These are phyloP conservation scores for Citrus australasica DNA, from an alignment of 345 rosid species.

Conservation along the genomic window DNA sequence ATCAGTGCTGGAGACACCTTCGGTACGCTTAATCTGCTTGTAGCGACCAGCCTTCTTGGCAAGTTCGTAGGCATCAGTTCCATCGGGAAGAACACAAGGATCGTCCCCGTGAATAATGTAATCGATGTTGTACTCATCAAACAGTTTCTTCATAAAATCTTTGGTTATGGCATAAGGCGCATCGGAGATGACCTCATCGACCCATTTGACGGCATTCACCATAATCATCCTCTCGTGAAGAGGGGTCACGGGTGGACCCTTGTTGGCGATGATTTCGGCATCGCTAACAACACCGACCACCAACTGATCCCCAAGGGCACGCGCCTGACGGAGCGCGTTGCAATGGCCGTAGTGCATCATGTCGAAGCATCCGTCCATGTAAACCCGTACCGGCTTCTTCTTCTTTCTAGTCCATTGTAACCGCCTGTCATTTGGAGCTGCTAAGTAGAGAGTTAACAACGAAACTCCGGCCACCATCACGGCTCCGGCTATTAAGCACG, in stretches of 20 bases:
- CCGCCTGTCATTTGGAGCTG: constrained; percentile 1
- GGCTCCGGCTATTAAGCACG: constrained; percentile 49
- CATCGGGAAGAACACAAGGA: constrained; percentile 80
- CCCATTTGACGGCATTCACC: constrained; percentile 80
- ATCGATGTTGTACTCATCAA: constrained; percentile 61
- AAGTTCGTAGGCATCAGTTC: constrained; percentile 68
- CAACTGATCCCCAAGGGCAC: constrained; percentile 61
- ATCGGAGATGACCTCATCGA: constrained; percentile 67
- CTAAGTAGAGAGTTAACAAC: constrained; percentile 27
- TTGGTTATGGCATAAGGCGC: constrained; percentile 77
- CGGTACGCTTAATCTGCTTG: constrained; percentile 81
- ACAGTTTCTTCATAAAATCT: constrained; percentile 68
- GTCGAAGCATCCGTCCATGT: constrained; percentile 86
- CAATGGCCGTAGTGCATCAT: constrained; percentile 89
- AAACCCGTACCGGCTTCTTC: constrained; percentile 56
- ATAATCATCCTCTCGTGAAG: constrained; percentile 61
- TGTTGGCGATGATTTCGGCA: constrained; percentile 62
- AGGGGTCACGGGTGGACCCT: constrained; percentile 78
- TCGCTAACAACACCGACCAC: constrained; percentile 82
- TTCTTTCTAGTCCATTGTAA: constrained; percentile 35
- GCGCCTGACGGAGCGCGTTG: constrained; percentile 79
- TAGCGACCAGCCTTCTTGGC: constrained; percentile 79
- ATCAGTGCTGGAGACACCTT: constrained; percentile 83
- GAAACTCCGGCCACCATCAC: constrained; percentile 40
- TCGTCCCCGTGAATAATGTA: constrained; percentile 79